Conservation (phyloP, 2,329 filamentous ascomycete species). For the Fusarium chuoi region DNA sequence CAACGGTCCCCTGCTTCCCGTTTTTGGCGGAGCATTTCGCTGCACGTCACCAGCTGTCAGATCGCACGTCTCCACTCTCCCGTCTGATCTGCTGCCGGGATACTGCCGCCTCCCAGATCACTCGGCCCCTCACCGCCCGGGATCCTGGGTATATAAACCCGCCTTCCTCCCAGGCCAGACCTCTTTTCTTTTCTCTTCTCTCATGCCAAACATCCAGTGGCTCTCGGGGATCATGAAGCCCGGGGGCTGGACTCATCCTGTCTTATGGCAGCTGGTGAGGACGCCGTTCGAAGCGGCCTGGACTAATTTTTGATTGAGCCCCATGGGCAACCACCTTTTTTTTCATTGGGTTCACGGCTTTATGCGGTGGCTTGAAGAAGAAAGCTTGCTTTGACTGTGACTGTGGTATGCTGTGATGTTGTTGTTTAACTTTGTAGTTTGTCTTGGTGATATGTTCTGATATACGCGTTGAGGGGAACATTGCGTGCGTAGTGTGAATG, state of each 20-base stretch:
- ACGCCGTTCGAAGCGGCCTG: neutral
- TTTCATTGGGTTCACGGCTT: conserved; percentile 36
- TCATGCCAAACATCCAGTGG: conserved; percentile 9
- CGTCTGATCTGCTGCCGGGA: conserved; percentile 1
- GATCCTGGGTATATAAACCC: neutral
- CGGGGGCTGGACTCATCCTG: conserved; percentile 11
- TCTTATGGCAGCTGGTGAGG: neutral
- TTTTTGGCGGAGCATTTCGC: neutral
- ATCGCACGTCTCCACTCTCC: neutral
- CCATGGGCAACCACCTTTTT: neutral
- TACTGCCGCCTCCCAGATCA: conserved; percentile 22
- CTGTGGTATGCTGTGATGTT: neutral
- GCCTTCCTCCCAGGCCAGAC: neutral
- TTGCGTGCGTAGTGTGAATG: neutral
- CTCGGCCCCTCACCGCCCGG: conserved; percentile 13
- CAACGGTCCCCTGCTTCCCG: conserved; percentile 1
- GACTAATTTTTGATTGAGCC: conserved; percentile 26
- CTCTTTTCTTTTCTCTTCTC: conserved; percentile 3
- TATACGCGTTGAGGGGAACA: neutral
- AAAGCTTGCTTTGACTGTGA: neutral
- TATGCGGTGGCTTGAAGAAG: conserved; percentile 36
- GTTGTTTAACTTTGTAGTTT: neutral
- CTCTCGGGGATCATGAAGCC: conserved; percentile 20
- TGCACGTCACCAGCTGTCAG: neutral
- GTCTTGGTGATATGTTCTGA: neutral